Base-by-base conservation (phyloP, 176 grass and related monocot species). In the Thalia dealbata region DNA sequence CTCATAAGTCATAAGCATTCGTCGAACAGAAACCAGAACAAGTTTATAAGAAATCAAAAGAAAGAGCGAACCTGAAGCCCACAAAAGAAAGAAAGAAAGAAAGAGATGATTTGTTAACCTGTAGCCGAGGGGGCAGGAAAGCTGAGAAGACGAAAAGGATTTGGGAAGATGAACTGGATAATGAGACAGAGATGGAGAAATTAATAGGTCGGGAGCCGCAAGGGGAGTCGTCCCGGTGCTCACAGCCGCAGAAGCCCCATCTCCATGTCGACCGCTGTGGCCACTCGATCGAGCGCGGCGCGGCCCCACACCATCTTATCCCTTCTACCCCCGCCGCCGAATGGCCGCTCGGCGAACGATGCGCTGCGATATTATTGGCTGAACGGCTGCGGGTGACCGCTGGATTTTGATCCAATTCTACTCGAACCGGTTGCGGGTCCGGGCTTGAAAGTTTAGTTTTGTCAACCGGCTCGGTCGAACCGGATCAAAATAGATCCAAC, bases 221-320 rank as follows among this genome's bases (percentile, higher is more conserved):
- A 16, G 3, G 22, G 71, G 22, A 58, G 46, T 44, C 24, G 56
- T 59, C 62, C 35, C 21, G 76, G 82, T 73, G 68, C 68, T 62
- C 69, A 61, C 69, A 85, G 85, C 85, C 88, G 82, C 88, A 82
- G 79, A 82, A 71, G 79, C 77, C 85, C 85, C 85, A 87, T 91
- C 88, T 30, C 24, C 30, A 61, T 16, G 73, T 71, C 79, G 23
- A 45, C 32, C 51, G 21, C 55, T 77, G 7, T 55, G 55, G 48
- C 83, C 74, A 69, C 66, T 46, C 35, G 66, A 41, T 42, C 45
- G 66, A 14, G 66, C 32, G 14, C 18, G 25, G 25, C 66, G 7
- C 66, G 21, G 52, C 15, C 76, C 42, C 54, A 21, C 54, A 5
- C 54, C 54, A n/a, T n/a, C 54, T 58, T 58, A 58, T 58, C 54